Conservation (phyloP, 2,329 filamentous ascomycete genomes). For the Hyphodiscus sp. region DNA sequence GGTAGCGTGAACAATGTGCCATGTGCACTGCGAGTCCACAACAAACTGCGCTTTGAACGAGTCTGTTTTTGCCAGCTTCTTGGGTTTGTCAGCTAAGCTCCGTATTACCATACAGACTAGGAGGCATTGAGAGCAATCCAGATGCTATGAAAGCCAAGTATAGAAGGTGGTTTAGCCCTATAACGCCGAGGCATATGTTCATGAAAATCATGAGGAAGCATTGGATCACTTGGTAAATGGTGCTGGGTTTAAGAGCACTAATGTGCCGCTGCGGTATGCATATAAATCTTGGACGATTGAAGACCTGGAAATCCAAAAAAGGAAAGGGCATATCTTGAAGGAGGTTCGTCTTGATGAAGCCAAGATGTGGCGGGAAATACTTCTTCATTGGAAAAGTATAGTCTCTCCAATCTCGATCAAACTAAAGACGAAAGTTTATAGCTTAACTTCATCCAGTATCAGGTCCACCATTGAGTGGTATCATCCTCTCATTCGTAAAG, state of each 20-base stretch:
- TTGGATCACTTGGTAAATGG: not conserved
- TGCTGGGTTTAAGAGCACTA: not conserved
- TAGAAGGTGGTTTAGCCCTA: not conserved
- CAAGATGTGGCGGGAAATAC: not conserved
- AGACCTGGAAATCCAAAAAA: not conserved
- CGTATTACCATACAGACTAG: not conserved
- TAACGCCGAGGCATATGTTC: constrained; percentile 2
- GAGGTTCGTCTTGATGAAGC: constrained; percentile 4
- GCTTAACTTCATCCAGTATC: no score
- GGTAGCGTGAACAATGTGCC: not conserved
- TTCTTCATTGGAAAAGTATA: not conserved
- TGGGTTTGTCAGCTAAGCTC: not conserved
- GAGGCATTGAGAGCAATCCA: not conserved
- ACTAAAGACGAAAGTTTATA: no score
- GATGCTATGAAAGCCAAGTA: not conserved
- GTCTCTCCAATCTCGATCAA: not conserved
- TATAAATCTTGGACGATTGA: constrained; percentile 6
- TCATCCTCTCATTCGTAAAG: no score
- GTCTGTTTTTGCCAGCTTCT: not conserved
- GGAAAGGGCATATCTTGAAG: constrained; percentile 1
- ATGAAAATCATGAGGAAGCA: constrained; percentile 3
- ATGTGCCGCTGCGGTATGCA: constrained; percentile 1
- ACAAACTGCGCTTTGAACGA: constrained; percentile 2
- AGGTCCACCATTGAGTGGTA: no score
- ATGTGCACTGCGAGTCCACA: constrained; percentile 1